Conservation (phyloP, 305 asterid species). For the Solanum chacoense region DNA sequence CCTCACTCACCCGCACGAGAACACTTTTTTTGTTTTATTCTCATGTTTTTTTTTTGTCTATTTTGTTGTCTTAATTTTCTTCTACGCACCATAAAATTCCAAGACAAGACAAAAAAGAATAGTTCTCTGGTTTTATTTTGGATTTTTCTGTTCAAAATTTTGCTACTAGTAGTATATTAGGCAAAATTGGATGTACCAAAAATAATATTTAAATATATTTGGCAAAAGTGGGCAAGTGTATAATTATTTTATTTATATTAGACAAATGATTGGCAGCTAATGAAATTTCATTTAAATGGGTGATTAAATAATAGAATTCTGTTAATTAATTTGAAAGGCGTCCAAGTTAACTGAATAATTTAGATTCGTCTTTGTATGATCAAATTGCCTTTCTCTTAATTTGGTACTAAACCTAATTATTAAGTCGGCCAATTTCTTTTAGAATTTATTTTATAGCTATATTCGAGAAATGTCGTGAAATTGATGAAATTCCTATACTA, state of each 20-base stretch:
- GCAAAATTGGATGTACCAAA: neutral
- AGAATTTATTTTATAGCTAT: neutral
- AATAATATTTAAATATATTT: neutral
- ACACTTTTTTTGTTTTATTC: neutral
- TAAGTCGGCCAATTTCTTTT: neutral
- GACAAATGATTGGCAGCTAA: neutral
- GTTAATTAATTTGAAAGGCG: neutral
- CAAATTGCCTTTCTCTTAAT: neutral
- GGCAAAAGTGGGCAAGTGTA: neutral
- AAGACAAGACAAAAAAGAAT: neutral
- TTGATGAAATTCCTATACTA: neutral
- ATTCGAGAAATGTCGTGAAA: neutral
- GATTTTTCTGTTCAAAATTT: neutral
- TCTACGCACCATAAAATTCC: neutral
- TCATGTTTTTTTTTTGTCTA: neutral
- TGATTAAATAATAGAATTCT: neutral
- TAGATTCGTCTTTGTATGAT: neutral
- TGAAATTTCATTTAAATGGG: neutral
- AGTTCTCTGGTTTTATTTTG: neutral
- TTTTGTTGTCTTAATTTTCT: neutral
- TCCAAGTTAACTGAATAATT: neutral
- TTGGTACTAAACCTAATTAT: neutral
- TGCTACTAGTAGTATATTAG: neutral
- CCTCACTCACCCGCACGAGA: neutral
- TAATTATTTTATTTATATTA: neutral